Evolutionary conservation across 306 rosid species (phyloP), one percentile per base, ranked within the genome.

Genomic region (Begonia peltatifolia): DNA sequence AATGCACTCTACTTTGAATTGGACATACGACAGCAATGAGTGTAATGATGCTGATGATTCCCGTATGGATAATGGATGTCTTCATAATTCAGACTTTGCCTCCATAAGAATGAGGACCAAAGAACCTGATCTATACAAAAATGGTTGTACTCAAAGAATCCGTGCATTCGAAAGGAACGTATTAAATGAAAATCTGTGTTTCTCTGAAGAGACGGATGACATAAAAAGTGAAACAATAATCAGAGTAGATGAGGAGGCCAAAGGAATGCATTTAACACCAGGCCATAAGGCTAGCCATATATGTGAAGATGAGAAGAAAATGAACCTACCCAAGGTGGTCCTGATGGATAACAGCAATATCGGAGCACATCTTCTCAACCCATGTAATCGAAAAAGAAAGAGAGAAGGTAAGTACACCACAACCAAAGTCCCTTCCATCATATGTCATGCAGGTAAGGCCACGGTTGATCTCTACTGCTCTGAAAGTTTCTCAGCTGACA

Each of bases 101-200:
- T 80, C 95, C 61, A 78, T 79, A 63, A 82, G 72, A 68, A 79
- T 72, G 71, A 78, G 87, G 60, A 85, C 72, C 68, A 85, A 78
- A 67, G 84, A 75, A 63, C 80, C 80, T 9, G 77, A 79, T 63
- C 81, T 72, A 55, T 81, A 68, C 69, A 71, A 76, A 63, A 85
- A 85, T 56, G 93, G 94, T 9, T 82, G 94, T 67, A 76, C 87
- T 15, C 97, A 82, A 64, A 70, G 94, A 78, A 73, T 85, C 68
- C 89, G 78, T 62, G 89, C 97, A 15, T 68, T 64, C 63, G 93
- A 80, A 68, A 76, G 81, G 65, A 80, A 69, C 49, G 72, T 67
- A 54, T 57, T 70, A 58, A 77, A 71, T 73, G 48, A 44, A 10
- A 44, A 12, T 11, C 4, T n/a, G 48, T 44, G 48, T 7, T 44